Percentiles rank a stretch among this genome's conserved stretches.
Evolutionary conservation across 106 monocot species (phyloP).

Genomic region (Cymbidium sinense): DNA sequence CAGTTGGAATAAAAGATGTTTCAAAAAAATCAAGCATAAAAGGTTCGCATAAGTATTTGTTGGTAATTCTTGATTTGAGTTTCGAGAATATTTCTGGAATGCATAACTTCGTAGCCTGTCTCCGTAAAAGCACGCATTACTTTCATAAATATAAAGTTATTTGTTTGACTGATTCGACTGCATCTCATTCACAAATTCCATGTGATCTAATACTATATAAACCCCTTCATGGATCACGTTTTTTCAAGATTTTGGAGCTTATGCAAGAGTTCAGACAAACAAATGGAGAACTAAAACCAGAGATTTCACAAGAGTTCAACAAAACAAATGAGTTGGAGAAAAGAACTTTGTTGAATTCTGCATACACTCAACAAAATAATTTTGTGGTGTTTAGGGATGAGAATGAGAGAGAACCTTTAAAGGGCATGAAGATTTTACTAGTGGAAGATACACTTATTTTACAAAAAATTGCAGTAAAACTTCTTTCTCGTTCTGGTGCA

Average conservation of each 20-base stretch:
- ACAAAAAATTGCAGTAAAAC: conserved; percentile 13
- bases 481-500: conserved; percentile 51
- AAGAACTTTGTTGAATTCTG: neutral
- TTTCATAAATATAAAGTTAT: conserved; percentile 37
- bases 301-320: neutral
- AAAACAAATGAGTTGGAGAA: neutral
- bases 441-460: conserved; percentile 49
- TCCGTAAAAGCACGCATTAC: conserved; percentile 8
- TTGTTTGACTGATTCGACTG: conserved; percentile 43
- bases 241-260: conserved; percentile 30
- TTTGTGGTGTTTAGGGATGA: neutral
- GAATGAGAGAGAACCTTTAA: conserved; percentile 24
- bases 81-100: conserved; percentile 23
- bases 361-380: neutral
- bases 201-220: conserved; percentile 53
- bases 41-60: conserved; percentile 6
- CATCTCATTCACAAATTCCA: conserved; percentile 11
- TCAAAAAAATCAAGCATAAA: conserved; percentile 13
- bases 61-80: conserved; percentile 52
- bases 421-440: conserved; percentile 43
- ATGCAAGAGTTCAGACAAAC: conserved; percentile 36
- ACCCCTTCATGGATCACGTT: conserved; percentile 76
- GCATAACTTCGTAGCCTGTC: conserved; percentile 17
- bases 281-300: conserved; percentile 9
- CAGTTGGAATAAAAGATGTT: conserved; percentile 8